Conservation (phyloP, 495 filamentous ascomycete species). For the Penicillium argentinense region DNA sequence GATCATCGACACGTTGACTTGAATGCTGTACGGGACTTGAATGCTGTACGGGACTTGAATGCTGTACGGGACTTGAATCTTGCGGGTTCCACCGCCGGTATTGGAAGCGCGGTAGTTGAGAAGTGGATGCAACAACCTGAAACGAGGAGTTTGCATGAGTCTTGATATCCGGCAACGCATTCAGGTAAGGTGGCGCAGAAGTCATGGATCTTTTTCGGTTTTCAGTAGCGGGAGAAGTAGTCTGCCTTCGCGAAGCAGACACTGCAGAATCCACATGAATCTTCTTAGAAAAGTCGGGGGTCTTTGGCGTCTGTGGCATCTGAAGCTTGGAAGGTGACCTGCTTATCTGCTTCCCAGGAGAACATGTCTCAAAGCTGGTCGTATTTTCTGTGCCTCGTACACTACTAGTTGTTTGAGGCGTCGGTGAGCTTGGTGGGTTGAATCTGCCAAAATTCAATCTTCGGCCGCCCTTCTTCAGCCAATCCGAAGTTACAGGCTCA, state of each 20-base stretch:
- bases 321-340: slow-evolving; percentile 1
- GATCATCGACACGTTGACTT: too few relatives aligned
- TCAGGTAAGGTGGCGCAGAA: not conserved
- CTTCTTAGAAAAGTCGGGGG: not conserved
- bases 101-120: slow-evolving; percentile 46
- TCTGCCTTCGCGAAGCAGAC: not conserved
- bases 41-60: slow-evolving; percentile 6
- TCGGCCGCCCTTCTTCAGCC: slow-evolving; percentile 42
- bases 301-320: slow-evolving; percentile 8
- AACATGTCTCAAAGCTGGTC: slow-evolving; percentile 1
- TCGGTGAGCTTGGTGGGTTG: slow-evolving; percentile 46
- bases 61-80: not conserved
- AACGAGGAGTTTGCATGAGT: slow-evolving; percentile 24
- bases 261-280: not conserved
- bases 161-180: not conserved
- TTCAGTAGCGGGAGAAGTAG: not conserved
- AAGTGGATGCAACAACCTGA: slow-evolving; percentile 40
- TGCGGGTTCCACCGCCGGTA: slow-evolving; percentile 36
- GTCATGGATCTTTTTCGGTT: not conserved
- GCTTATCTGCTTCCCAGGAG: slow-evolving; percentile 2
- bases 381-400: slow-evolving; percentile 20
- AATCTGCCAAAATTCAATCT: slow-evolving; percentile 32
- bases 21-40: too few relatives aligned
- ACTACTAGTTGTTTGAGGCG: slow-evolving; percentile 23
- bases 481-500: slow-evolving; percentile 16